Conservation (phyloP, 108 stramenopile genomes). For the Licmophora abbreviata region DNA sequence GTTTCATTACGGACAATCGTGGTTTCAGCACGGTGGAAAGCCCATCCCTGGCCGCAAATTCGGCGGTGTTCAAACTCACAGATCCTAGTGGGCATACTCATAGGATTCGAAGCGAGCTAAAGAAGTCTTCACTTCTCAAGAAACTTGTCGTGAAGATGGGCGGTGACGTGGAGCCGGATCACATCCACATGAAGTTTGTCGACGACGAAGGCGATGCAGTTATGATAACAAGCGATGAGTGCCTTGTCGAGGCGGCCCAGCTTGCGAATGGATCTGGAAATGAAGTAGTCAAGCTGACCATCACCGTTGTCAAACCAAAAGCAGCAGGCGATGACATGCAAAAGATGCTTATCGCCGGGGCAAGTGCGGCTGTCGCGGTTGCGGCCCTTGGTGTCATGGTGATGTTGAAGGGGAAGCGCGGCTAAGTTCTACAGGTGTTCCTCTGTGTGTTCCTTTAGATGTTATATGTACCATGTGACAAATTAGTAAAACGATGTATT, state of each 20-base stretch:
- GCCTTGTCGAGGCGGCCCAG: slow-evolving; percentile 64
- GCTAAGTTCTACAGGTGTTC: no score
- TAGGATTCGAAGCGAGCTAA: slow-evolving; percentile 51
- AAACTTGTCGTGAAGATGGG: slow-evolving; percentile 33
- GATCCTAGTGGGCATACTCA: slow-evolving; percentile 72
- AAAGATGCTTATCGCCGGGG: slow-evolving; percentile 7
- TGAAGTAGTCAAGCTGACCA: slow-evolving; percentile 56
- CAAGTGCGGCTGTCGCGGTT: slow-evolving; percentile 14
- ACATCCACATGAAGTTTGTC: slow-evolving; percentile 58
- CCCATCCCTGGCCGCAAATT: no score
- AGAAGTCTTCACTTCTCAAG: slow-evolving; percentile 36
- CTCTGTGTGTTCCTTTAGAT: no score
- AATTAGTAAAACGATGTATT: no score
- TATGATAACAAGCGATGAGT: slow-evolving; percentile 67
- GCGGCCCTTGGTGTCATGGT: slow-evolving; percentile 9
- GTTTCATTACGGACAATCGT: no score
- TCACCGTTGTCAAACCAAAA: background rate
- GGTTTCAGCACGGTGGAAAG: no score
- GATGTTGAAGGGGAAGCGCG: no score
- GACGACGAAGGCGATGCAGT: slow-evolving; percentile 89
- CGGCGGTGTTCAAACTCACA: slow-evolving; percentile 59
- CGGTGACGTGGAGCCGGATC: slow-evolving; percentile 14
- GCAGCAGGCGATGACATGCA: background rate
- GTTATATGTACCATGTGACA: no score
- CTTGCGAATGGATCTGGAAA: slow-evolving; percentile 38